These are phyloP conservation scores for Betula pendula DNA, from an alignment of 306 rosid species.

Conservation along the genomic window DNA sequence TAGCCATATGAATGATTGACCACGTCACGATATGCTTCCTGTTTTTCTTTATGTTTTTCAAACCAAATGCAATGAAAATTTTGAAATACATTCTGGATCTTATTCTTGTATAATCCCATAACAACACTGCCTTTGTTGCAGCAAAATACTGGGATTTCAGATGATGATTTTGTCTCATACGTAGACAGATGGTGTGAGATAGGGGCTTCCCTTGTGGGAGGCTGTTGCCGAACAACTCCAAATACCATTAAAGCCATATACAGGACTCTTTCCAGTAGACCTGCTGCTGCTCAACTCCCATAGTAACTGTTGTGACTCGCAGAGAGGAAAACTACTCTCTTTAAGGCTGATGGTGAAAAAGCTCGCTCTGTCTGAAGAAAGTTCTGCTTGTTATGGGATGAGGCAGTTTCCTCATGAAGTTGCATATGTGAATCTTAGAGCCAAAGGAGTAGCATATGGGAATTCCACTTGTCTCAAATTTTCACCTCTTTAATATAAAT, in stretches of 20 bases:
- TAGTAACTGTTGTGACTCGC: slow-evolving; percentile 22
- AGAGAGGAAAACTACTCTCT: slow-evolving; percentile 4
- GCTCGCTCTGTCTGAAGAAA: too few relatives aligned
- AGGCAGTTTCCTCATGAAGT: not conserved
- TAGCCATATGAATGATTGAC: not conserved
- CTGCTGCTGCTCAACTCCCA: slow-evolving; percentile 21
- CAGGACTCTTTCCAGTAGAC: slow-evolving; percentile 33
- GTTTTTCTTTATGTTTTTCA: not conserved
- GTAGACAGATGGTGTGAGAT: slow-evolving; percentile 50
- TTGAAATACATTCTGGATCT: not conserved
- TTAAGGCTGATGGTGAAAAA: too few relatives aligned
- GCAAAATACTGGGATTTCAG: slow-evolving; percentile 59
- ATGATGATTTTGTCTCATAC: slow-evolving; percentile 49
- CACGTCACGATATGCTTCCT: not conserved
- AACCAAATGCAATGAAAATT: not conserved
- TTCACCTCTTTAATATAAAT: not conserved
- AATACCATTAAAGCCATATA: slow-evolving; percentile 52
- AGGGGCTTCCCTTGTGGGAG: slow-evolving; percentile 64
- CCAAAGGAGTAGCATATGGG: not conserved
- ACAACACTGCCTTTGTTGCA: slow-evolving; percentile 30
- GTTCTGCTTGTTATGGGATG: not conserved
- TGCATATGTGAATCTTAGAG: not conserved
- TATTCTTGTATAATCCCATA: slow-evolving; percentile 9
- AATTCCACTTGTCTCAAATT: too few relatives aligned
- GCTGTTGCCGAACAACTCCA: slow-evolving; percentile 65